Base-by-base conservation (phyloP, 2,329 filamentous ascomycete genomes). In the Saccharata proteae region DNA sequence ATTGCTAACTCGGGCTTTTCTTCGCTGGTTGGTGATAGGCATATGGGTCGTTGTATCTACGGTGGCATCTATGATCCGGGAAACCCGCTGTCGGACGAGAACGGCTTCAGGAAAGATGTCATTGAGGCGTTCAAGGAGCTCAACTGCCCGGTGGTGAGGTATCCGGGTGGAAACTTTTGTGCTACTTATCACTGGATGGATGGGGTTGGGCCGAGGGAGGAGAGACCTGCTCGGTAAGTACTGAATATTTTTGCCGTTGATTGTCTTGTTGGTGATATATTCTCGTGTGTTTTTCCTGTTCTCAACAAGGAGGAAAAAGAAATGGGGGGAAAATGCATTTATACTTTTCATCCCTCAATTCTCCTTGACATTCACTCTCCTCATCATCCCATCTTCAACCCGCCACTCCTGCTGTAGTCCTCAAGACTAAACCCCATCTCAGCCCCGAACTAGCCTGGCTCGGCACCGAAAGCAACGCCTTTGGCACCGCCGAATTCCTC, bases 31-130 rank as follows among this genome's bases (percentile, higher is more conserved):
- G n/a, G 17, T 16, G 34, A 18, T 42, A 83, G 79, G 45, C 83
- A 90, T 56, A 90, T 90, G 81, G 82, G 82, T 45, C 74, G 82
- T 39, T 90, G 82, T 62, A 85, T 90, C 48, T 88, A 90, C 52
- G 80, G 80, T 40, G 82, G 83, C 41, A 79, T 90, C 49, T 88
- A 85, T 56, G 81, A 88, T 43, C 81, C 80, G 1, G 69, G 67
- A 19, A 85, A 76, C 51, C 59, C 73, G 3, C 65, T 85, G n/a
- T 76, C 79, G 2, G 80, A 86, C 43, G 64, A 72, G 32, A 64
- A 80, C 41, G 81, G 81, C 24, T 88, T 83, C 58, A 76, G 82
- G 22, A 81, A 68, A 42, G 82, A 90, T 55, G 82, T 90, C 24
- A 69, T 90, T 15, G 67, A 71, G 24, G 76, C 79, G 5, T 63